Evolutionary conservation across 768 basidiomycete genomes (phyloP).

Genomic region (Boletus coccyginus): DNA sequence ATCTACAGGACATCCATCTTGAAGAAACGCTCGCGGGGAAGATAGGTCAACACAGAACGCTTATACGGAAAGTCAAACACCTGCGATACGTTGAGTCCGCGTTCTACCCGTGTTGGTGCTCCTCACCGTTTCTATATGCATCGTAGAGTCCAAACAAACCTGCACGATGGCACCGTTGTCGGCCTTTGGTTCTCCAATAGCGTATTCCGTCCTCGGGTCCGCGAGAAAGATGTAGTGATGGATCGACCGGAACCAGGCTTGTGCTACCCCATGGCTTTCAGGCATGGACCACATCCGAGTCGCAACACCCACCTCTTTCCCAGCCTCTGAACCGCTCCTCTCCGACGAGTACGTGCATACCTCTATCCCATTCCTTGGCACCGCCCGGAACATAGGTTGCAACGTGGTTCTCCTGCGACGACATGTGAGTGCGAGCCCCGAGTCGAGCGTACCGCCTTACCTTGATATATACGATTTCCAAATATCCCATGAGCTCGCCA

Average conservation of each 20-base stretch:
- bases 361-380: conserved; percentile 33
- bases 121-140: conserved; percentile 23
- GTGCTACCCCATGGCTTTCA: conserved; percentile 11
- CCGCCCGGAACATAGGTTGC: conserved; percentile 26
- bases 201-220: conserved; percentile 40
- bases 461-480: conserved; percentile 46
- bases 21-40: conserved; percentile 24
- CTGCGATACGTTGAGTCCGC: conserved; percentile 1
- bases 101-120: too few species aligned
- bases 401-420: conserved; percentile 18
- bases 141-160: conserved; percentile 11
- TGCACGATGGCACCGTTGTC: conserved; percentile 32
- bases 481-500: conserved; percentile 40
- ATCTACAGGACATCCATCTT: conserved; percentile 12
- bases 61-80: conserved; percentile 28
- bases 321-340: conserved; percentile 46
- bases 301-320: conserved; percentile 36
- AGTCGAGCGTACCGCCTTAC: conserved; percentile 21
- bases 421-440: neutral
- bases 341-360: conserved; percentile 46
- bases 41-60: conserved; percentile 13
- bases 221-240: conserved; percentile 43
- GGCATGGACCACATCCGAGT: neutral
- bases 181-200: conserved; percentile 42
- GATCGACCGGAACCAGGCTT: conserved; percentile 27